These are phyloP conservation scores for Brassica cretica DNA, from an alignment of 345 rosid genomes.

Conservation along the genomic window DNA sequence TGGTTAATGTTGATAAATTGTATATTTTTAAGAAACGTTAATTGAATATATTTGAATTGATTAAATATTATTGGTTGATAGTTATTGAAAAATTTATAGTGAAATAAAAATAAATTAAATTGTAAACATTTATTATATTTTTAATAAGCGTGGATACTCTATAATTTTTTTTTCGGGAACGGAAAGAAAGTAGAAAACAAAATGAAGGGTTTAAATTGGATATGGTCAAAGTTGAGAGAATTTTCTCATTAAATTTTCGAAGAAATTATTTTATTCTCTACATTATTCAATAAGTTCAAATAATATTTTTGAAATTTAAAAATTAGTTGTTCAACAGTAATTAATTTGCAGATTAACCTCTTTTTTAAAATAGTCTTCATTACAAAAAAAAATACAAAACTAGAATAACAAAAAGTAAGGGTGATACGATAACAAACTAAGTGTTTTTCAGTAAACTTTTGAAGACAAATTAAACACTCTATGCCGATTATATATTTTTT, in stretches of 20 bases:
- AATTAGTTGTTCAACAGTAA: background rate
- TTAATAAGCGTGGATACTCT: no score
- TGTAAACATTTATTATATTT: no score
- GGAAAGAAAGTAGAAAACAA: background rate
- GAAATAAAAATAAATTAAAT: no score
- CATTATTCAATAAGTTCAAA: background rate
- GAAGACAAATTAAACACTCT: background rate
- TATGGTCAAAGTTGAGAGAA: background rate
- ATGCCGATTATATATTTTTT: no score
- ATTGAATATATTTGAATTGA: no score
- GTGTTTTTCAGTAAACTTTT: background rate
- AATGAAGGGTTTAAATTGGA: background rate
- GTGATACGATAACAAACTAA: no score
- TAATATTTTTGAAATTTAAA: background rate
- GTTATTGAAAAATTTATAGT: no score
- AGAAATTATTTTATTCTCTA: background rate
- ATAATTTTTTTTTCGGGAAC: no score
- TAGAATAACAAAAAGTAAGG: background rate
- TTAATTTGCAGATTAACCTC: background rate
- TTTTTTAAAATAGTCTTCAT: background rate
- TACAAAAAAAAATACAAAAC: background rate
- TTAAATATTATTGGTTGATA: no score
- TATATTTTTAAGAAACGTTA: no score
- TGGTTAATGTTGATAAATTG: no score
- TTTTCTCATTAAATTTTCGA: background rate